Base-by-base conservation (phyloP, 441 rosid genomes). In the Eruca vesicaria region DNA sequence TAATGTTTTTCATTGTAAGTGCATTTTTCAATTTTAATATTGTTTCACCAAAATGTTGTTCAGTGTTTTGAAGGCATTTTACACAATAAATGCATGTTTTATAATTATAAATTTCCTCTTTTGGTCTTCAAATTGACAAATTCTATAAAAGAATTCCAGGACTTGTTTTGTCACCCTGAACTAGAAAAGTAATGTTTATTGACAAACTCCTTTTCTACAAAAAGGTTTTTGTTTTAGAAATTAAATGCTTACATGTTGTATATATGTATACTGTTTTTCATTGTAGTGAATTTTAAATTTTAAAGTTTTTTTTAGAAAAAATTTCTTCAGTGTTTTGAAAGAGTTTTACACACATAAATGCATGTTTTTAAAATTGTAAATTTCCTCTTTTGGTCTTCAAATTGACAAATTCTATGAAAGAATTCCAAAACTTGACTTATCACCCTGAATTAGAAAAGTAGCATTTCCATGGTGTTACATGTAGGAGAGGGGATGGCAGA, bases 391-490 rank as follows among this genome's bases (percentile, higher is more conserved):
- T 55, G 66, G 65, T 56, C 7, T 65, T 28, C 2, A 35, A 50
- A 50, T 52, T 52, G 69, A 72, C 69, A 29, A 28, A 38, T 28
- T 12, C 23, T 41, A 19, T 7, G 3, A 65, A 55, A 28, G n/a
- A 63, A 9, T 9, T 16, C 9, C 0, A 74, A 3, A 4, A 66
- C 16, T 5, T 57, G 38, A 57, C n/a, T 35, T 63, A 11, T 58
- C 16, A 55, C 4, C 31, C 63, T 10, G 26, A 53, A 53, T 20
- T 38, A 55, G 71, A 63, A 19, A 38, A 31, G 66, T 19, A 55
- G n/a, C n/a, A n/a, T n/a, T n/a, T 63, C 26, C 45, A 53, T 33
- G 43, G 77, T 63, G 32, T 73, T 70, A 73, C 64, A 55, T 64
- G 41, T 5, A 45, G 8, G 19, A 31, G 60, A 65, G 64, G 12